Base-by-base conservation (phyloP, 768 basidiomycete genomes). In the Rhodotorula paludigena region DNA sequence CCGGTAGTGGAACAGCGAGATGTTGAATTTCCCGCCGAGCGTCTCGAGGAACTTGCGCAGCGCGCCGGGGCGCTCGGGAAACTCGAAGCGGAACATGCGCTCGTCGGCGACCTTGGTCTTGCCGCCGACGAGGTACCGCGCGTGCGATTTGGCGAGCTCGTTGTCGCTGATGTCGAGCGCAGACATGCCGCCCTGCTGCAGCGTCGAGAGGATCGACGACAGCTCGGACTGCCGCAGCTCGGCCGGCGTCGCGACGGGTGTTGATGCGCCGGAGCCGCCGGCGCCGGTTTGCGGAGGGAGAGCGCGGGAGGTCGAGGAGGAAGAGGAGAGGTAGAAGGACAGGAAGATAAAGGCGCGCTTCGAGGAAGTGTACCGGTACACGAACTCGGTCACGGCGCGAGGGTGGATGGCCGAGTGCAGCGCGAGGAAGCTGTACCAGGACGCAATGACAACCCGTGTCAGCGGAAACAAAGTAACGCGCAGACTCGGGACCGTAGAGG, bases 1-100 rank as follows among this genome's bases (percentile, higher is more conserved):
- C 62, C 96, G 84, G 79, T 99, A 99, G 78, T 99, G 96, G 81
- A 98, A 99, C 71, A 99, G 78, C 2, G 92, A 89, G 56, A 99
- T 90, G 78, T 93, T 97, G 92, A 93, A 97, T 33, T 86, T 87
- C 28, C 84, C 81, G 39, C 87, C 87, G 52, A 99, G 77, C 6
- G 88, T 89, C 36, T 86, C 81, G 66, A 99, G 82, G 81, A 98
- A 99, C 72, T 89, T 90, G 49, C 89, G 85, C 64, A 99, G 81
- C 7, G 94, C 96, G 5, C 87, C 88, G 1, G 92, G 93, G 60
- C 96, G 82, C 78, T 99, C 96, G 2, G 96, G 96, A 77, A 99
- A 99, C 77, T 94, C 93, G 77, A 99, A 99, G 77, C 92, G 82
- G 78, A 97, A 90, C 33, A 97, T 76, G 52, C 94, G 84, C 79